phyloP scores from a whole-genome alignment of 1,284 basidiomycete species.

The Pterulicium gracile region DNA sequence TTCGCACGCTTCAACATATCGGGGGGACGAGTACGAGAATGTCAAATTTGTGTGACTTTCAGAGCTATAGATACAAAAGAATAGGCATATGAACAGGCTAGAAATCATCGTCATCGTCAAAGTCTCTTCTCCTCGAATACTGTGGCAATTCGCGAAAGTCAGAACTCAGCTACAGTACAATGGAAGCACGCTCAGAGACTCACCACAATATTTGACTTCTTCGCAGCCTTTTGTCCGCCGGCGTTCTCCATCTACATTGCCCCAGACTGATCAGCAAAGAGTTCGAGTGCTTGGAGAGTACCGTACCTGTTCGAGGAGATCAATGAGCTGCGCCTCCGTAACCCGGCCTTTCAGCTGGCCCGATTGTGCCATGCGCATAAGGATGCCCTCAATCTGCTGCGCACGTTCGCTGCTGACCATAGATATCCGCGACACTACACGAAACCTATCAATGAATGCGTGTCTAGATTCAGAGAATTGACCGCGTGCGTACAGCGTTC shows the following conservation, averaged over 20 bases:
- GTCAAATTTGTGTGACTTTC: too few relatives aligned
- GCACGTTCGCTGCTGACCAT: slow-evolving; percentile 88
- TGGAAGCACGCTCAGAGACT: slow-evolving; percentile 17
- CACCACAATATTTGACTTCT: slow-evolving; percentile 63
- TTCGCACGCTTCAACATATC: background rate
- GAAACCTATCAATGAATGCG: background rate
- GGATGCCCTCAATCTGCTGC: slow-evolving; percentile 75
- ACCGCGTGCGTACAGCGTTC: slow-evolving; percentile 71
- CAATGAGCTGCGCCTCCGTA: slow-evolving; percentile 84
- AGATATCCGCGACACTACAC: slow-evolving; percentile 73
- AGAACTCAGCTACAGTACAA: slow-evolving; percentile 3
- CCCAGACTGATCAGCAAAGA: too few relatives aligned
- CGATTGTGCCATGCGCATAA: slow-evolving; percentile 85
- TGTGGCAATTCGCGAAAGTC: too few relatives aligned
- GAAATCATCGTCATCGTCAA: slow-evolving; percentile 44
- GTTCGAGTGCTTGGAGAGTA: too few relatives aligned
- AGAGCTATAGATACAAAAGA: background rate
- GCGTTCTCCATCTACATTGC: slow-evolving; percentile 58
- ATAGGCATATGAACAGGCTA: background rate
- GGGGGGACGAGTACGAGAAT: background rate
- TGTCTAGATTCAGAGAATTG: background rate
- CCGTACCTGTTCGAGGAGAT: slow-evolving; percentile 82
- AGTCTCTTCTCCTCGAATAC: slow-evolving; percentile 65
- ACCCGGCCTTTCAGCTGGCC: slow-evolving; percentile 87
- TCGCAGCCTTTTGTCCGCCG: slow-evolving; percentile 38